Evolutionary conservation across 768 basidiomycete genomes (phyloP), one percentile per base, ranked within the genome.

Genomic region (Trametes sanguinea): DNA sequence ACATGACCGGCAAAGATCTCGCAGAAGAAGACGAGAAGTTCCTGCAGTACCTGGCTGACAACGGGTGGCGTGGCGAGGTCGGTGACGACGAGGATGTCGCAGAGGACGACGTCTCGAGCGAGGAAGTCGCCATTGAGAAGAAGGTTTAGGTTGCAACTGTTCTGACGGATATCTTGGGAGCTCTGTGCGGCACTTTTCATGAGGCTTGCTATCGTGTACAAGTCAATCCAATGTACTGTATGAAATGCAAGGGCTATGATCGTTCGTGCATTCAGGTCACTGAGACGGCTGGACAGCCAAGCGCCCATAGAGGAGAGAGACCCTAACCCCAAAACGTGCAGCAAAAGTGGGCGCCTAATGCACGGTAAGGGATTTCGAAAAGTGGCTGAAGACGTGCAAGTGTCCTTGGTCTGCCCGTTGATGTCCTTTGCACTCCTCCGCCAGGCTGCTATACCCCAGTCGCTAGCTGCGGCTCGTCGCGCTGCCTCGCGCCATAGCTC

Each of bases 1-100:
- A 87, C 67, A 83, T 84, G 81, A 87, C 85, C 22, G 84, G 85
- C 1, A 76, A 83, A 3, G 88, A 90, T 69, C 79, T 90, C 9
- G 83, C 81, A 3, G 85, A 85, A 8, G 88, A 88, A 68, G 88
- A 89, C 67, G 77, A 73, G 17, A 82, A 79, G 55, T 89, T 89
- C 70, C 76, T 84, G 73, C 71, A 77, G 60, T 90, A 84, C 71
- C 75, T 90, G 39, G 72, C 76, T 4, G 83, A 79, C 2, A 83
- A 88, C 67, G 88, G 87, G 13, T 90, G 88, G 87, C 72, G 80
- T 57, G 87, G 88, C 13, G 75, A 79, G 51, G 78, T 89, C 30
- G 88, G 88, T 8, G 85, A 86, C 59, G 82, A 80, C 45, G 78
- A 78, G 32, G 78, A 77, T 32, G 27, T 51, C 43, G 30, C 40